A percentile compares a stretch with the other conserved stretches of the same genome.
Evolutionary conservation across 768 basidiomycete genomes (phyloP).

Genomic region (Rhizopogon vulgaris): DNA sequence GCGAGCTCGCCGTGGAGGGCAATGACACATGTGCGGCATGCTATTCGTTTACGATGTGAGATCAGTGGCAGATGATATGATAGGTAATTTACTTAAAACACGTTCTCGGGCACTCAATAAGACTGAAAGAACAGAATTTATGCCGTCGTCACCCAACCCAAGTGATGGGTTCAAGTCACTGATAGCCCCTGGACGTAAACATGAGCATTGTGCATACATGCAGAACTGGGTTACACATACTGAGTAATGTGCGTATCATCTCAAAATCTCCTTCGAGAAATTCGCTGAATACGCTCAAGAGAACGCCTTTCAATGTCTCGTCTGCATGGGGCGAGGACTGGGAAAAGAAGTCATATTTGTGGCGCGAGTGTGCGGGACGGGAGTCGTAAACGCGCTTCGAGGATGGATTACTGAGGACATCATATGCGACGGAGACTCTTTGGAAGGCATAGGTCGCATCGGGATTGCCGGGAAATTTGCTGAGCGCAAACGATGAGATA

Average conservation of each 20-base stretch:
- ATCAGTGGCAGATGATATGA: background rate
- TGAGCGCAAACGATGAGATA: conserved; percentile 23
- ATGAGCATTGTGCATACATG: background rate
- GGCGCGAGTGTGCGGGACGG: conserved; percentile 34
- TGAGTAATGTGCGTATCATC: conserved; percentile 68
- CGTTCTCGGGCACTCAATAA: conserved; percentile 69
- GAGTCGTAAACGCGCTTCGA: conserved; percentile 66
- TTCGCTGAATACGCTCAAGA: conserved; percentile 72
- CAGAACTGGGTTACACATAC: conserved; percentile 34
- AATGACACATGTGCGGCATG: conserved; percentile 71
- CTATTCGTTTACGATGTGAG: conserved; percentile 28
- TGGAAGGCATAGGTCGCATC: conserved; percentile 83
- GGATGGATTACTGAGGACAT: conserved; percentile 69
- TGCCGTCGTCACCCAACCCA: conserved; percentile 70
- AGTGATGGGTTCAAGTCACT: conserved; percentile 78
- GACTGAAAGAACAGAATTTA: conserved; percentile 66
- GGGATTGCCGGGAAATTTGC: conserved; percentile 73
- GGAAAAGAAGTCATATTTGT: conserved; percentile 47
- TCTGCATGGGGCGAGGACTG: conserved; percentile 56
- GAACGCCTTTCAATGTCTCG: conserved; percentile 72
- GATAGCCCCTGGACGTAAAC: conserved; percentile 48
- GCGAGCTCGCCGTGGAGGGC: conserved; percentile 66
- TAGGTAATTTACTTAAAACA: conserved; percentile 52
- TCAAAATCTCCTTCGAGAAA: conserved; percentile 86
- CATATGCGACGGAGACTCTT: conserved; percentile 78